Evolutionary conservation across 306 rosid species (phyloP).

Genomic region (Cicer bijugum): DNA sequence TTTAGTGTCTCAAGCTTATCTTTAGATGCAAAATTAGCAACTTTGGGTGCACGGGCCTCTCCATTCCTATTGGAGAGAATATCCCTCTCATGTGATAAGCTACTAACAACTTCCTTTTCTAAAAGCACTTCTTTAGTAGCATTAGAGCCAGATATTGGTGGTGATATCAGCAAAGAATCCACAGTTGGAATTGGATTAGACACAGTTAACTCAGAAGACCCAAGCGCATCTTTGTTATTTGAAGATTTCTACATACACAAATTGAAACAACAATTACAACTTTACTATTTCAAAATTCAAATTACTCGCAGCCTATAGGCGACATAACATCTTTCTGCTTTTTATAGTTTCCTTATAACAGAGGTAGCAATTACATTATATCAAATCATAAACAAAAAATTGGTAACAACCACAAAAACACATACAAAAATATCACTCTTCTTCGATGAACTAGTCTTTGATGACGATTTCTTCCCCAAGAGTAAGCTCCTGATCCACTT

Average conservation of each 20-base stretch:
- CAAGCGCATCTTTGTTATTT: conserved; percentile 52
- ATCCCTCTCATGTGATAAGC: conserved; percentile 45
- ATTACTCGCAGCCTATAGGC: neutral
- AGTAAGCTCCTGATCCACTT: conserved; percentile 87
- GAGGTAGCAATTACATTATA: neutral
- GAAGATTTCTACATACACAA: conserved; percentile 53
- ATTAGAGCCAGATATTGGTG: conserved; percentile 52
- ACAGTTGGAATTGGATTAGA: conserved; percentile 49
- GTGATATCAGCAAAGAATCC: conserved; percentile 54
- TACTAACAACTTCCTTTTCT: conserved; percentile 51
- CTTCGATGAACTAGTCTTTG: conserved; percentile 67
- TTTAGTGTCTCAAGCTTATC: conserved; percentile 51
- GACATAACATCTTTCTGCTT: conserved; percentile 6
- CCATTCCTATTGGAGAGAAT: conserved; percentile 39
- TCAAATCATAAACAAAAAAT: conserved; percentile 32
- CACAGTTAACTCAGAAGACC: conserved; percentile 52
- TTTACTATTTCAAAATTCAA: conserved; percentile 8
- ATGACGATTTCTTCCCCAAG: conserved; percentile 75
- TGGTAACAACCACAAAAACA: conserved; percentile 26
- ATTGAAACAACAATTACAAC: conserved; percentile 43
- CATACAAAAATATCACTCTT: conserved; percentile 48
- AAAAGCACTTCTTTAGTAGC: conserved; percentile 43
- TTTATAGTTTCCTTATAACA: neutral
- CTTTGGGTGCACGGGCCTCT: conserved; percentile 37
- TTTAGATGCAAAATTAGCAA: conserved; percentile 42